Evolutionary conservation across 2,329 filamentous ascomycete genomes (phyloP), one percentile per base, ranked within the genome.

Genomic region (Epichloe uncinata): DNA sequence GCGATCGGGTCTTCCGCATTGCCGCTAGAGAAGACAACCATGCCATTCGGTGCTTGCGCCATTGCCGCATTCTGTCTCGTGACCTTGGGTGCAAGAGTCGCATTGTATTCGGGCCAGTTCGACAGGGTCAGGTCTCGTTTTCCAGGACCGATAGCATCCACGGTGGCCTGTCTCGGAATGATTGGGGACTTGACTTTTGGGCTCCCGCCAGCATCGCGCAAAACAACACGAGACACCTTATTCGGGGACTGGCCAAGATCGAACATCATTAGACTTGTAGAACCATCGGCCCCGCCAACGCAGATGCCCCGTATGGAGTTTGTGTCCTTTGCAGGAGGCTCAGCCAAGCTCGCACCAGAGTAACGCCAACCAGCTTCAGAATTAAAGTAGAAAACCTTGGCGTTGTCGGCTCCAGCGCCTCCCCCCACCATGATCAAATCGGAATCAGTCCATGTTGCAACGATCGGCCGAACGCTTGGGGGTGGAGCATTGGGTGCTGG

Each of bases 21-120:
- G 26, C 89, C 89, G 42, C 89, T 87, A n/a, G 84, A 81, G 53
- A 95, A 80, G 13, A 93, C 84, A 2, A 91, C 78, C 55, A 83
- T 68, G 3, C 84, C 86, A 54, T 77, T 67, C 1, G 74, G 60
- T 53, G 79, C 81, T 57, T 83, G 77, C 0, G 89, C 85, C 15
- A 95, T 64, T 0, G 86, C 83, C 60, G 81, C 94, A 44, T 80
- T 78, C n/a, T 72, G 73, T 55, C 89, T 77, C 5, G 73, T 79
- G 8, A 67, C 71, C 2, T 53, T 59, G 0, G 90, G 85, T 0
- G 85, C 90, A 41, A 82, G 66, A 1, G 82, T 84, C 48, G 70
- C 74, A 66, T 96, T 90, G 66, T 96, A 96, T 3, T 73, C 60
- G 2, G 90, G 89, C 80, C 87, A 94, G 58, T 81, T 71, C 20